These are phyloP conservation scores for Neurospora hispaniola DNA, from an alignment of 495 filamentous ascomycete genomes.

Conservation along the genomic window DNA sequence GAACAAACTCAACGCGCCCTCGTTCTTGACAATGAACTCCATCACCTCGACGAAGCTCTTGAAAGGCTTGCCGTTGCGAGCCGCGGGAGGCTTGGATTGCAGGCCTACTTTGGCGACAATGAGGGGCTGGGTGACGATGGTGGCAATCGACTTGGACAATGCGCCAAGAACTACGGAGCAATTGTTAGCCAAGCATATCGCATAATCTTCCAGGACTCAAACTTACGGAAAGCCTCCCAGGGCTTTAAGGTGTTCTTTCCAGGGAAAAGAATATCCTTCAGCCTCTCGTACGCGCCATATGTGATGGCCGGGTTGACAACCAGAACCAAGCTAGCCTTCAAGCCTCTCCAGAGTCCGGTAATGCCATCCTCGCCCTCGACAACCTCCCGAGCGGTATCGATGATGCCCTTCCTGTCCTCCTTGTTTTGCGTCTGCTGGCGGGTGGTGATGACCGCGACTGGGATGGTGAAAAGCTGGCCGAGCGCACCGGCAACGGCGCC, in stretches of 20 bases:
- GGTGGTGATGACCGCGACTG: constrained; percentile 89
- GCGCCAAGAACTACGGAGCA: constrained; percentile 67
- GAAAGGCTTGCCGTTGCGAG: constrained; percentile 81
- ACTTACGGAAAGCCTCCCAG: constrained; percentile 86
- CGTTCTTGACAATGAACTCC: constrained; percentile 79
- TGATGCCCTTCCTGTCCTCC: constrained; percentile 69
- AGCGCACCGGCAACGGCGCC: constrained; percentile 84
- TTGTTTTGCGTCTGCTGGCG: constrained; percentile 87
- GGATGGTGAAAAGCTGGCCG: constrained; percentile 93
- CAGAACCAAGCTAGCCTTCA: constrained; percentile 93
- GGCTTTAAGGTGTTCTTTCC: constrained; percentile 67
- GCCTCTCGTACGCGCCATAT: constrained; percentile 90
- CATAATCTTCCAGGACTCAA: background rate
- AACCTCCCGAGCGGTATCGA: constrained; percentile 85
- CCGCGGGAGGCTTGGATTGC: constrained; percentile 82
- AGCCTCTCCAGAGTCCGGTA: constrained; percentile 81
- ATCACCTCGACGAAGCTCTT: constrained; percentile 94
- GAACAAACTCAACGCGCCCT: constrained; percentile 74
- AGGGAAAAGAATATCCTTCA: constrained; percentile 70
- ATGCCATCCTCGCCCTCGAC: constrained; percentile 83
- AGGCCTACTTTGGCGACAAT: constrained; percentile 98
- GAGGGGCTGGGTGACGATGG: constrained; percentile 84
- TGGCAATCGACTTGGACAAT: constrained; percentile 86
- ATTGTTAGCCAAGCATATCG: background rate
- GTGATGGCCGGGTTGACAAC: constrained; percentile 97